Percentiles rank a stretch among this genome's conserved stretches.
These are phyloP conservation scores for Aspergillus aculeatinus DNA, from an alignment of 2,329 filamentous ascomycete species.

Conservation along the genomic window DNA sequence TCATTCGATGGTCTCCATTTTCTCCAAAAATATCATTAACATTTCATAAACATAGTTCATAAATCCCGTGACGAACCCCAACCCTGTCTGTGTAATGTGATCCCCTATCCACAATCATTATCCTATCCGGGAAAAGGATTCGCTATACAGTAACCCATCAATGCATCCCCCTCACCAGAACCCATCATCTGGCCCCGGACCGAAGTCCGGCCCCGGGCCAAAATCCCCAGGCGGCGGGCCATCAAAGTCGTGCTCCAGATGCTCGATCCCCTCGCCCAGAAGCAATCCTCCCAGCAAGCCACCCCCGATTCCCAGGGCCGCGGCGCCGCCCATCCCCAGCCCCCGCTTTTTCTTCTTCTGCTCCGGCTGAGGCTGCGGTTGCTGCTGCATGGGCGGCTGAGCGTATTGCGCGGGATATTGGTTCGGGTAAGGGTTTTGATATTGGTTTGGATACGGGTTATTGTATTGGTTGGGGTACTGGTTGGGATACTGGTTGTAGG, in stretches of 20 bases:
- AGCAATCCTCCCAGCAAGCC: slow-evolving; percentile 3
- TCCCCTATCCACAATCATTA: too few species aligned
- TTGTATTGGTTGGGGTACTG: background rate
- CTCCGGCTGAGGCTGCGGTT: background rate
- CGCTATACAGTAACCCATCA: background rate
- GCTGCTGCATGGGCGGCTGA: background rate
- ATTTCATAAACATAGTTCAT: too few species aligned
- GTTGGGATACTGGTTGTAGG: background rate
- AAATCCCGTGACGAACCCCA: too few species aligned
- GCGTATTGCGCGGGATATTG: background rate
- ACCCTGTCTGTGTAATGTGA: too few species aligned
- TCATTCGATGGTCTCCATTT: too few species aligned
- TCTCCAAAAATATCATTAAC: too few species aligned
- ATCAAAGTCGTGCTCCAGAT: slow-evolving; percentile 1
- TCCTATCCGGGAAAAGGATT: too few species aligned
- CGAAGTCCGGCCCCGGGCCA: background rate
- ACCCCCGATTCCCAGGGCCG: background rate
- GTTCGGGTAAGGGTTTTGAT: background rate
- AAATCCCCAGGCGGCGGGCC: background rate
- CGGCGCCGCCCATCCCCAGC: slow-evolving; percentile 1
- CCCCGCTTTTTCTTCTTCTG: slow-evolving; percentile 1
- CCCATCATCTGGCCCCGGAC: background rate
- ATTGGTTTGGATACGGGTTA: background rate
- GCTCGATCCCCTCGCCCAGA: slow-evolving; percentile 4
- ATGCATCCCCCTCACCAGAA: background rate